These are phyloP conservation scores for Tylopilus sp. DNA, from an alignment of 768 basidiomycete species.

Conservation along the genomic window DNA sequence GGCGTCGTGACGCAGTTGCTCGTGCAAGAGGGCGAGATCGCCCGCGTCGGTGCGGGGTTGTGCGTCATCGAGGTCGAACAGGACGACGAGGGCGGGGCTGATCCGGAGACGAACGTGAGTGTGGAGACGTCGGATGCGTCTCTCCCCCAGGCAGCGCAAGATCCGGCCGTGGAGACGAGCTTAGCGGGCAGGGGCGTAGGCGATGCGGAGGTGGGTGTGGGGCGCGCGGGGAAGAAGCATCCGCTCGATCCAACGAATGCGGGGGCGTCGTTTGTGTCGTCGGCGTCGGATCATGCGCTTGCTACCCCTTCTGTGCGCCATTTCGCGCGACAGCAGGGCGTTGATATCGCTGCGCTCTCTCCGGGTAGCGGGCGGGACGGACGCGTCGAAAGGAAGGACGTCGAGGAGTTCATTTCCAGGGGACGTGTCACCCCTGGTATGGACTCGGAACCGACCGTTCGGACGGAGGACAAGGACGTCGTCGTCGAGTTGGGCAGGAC, in stretches of 20 bases:
- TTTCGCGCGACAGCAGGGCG: conserved; percentile 61
- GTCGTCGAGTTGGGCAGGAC: conserved; percentile 74
- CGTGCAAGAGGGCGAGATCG: conserved; percentile 78
- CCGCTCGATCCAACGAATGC: conserved; percentile 60
- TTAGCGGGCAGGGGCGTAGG: not conserved
- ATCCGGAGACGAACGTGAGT: not conserved
- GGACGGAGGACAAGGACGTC: conserved; percentile 38
- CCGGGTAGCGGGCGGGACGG: conserved; percentile 75
- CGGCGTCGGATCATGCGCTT: conserved; percentile 40
- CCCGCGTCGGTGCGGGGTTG: conserved; percentile 75
- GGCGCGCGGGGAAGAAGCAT: conserved; percentile 36
- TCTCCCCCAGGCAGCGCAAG: conserved; percentile 1
- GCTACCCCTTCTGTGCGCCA: conserved; percentile 79
- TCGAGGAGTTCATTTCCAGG: conserved; percentile 54
- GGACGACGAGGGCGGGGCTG: conserved; percentile 30
- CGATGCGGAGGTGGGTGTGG: not conserved
- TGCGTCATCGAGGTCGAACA: conserved; percentile 82
- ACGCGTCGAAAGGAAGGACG: conserved; percentile 69
- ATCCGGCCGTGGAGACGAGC: conserved; percentile 13
- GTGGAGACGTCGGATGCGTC: not conserved
- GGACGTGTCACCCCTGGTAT: conserved; percentile 4
- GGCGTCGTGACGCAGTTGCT: conserved; percentile 70
- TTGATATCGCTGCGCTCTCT: conserved; percentile 54
- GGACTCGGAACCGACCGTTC: not conserved
- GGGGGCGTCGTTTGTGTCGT: conserved; percentile 11